A percentile compares a stretch with the other conserved stretches of the same genome.
phyloP scores from a whole-genome alignment of 768 basidiomycete species.

The Daedaleopsis sinensis region DNA sequence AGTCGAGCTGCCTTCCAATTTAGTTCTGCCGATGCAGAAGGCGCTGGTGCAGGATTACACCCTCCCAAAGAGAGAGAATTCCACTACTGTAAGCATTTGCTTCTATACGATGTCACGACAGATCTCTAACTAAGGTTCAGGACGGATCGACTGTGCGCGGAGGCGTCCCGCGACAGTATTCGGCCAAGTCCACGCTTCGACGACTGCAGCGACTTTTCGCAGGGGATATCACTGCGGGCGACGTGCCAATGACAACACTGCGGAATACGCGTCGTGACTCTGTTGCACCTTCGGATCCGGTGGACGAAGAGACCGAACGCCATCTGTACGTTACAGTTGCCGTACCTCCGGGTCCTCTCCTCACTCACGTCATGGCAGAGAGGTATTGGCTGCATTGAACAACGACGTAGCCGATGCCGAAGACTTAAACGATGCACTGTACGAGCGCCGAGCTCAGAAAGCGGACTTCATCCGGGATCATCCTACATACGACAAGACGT shows the following conservation, averaged over 20 bases:
- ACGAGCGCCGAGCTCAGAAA: conserved; percentile 74
- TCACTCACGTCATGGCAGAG: conserved; percentile 43
- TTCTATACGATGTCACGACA: background rate
- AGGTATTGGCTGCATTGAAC: conserved; percentile 67
- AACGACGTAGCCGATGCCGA: conserved; percentile 52
- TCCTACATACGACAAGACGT: conserved; percentile 86
- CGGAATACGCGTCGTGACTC: conserved; percentile 40
- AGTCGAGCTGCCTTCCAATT: conserved; percentile 71
- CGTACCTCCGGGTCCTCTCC: background rate
- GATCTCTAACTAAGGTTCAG: conserved; percentile 1
- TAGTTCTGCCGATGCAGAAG: conserved; percentile 82
- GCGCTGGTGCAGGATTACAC: conserved; percentile 64
- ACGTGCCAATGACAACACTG: conserved; percentile 64
- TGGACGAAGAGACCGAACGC: conserved; percentile 68
- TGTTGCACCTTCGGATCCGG: conserved; percentile 28
- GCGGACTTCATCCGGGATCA: conserved; percentile 88
- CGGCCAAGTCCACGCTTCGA: conserved; percentile 55
- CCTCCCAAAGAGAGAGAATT: conserved; percentile 39
- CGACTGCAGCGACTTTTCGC: conserved; percentile 68
- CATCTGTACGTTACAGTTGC: conserved; percentile 59
- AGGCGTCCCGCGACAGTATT: conserved; percentile 49
- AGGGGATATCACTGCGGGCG: conserved; percentile 50
- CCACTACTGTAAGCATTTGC: conserved; percentile 31
- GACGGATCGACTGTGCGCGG: conserved; percentile 9
- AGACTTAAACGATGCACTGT: conserved; percentile 60